Base-by-base conservation (phyloP, 2,329 filamentous ascomycete genomes). In the Calcarisporium arbuscula region DNA sequence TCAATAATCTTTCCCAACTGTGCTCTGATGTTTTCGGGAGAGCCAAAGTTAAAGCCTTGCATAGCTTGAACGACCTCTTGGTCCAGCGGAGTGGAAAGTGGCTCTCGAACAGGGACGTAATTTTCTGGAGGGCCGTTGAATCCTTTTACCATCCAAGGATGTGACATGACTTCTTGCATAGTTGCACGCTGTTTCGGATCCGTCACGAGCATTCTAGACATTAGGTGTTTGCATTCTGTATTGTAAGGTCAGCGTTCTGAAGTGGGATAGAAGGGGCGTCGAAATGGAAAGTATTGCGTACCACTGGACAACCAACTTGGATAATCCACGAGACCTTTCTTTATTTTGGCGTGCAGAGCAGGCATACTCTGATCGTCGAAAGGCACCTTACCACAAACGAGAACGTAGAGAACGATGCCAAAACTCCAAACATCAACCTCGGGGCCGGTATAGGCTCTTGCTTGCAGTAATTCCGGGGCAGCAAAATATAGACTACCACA, bases 331-430 rank as follows among this genome's bases (percentile, higher is more conserved):
- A 85, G 65, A 22, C 92, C 92, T 57, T 94, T 94, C 68, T 98
- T 98, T 62, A 98, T 98, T 66, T 98, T 98, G 39, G 90, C 89
- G 62, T 98, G 92, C 31, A 98, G 69, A 44, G 94, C 89, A 22
- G 90, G 92, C 88, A 98, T 98, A 65, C 89, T 95, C 64, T 98
- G 92, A 55, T 98, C 92, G 56, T 98, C 92, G 53, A 98, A 98
- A 0, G 92, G 92, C 4, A 98, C 92, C 60, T 96, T 96, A 34
- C 92, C 92, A 55, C 92, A 96, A 5, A 96, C 92, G 42, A 98
- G 64, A 38, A 98, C 92, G 51, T 96, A 98, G 11, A 98, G 74
- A 10, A 98, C 92, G 49, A 98, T 95, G 16, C 92, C 92, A 61
- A 96, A 96, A 64, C 92, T 96, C 92, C 92, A 98, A 2, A 96